A percentile compares a stretch with the other conserved stretches of the same genome.
Evolutionary conservation across 192 early-diverging fungal species (phyloP).

Genomic region (Backusella liffmaniae): DNA sequence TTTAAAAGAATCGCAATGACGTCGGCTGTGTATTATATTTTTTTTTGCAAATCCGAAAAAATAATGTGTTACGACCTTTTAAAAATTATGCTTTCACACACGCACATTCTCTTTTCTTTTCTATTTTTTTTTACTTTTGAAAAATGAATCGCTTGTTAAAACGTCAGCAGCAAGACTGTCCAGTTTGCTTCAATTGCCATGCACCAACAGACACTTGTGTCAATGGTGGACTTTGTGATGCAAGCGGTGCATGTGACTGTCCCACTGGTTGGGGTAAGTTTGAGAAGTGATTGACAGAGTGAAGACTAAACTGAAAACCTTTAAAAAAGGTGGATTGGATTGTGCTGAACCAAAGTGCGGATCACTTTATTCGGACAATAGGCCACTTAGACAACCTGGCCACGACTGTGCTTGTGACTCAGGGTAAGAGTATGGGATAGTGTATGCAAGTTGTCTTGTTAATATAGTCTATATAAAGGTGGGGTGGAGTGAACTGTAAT

Average conservation of each 20-base stretch:
- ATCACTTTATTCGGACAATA: conserved; percentile 21
- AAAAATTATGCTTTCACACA: conserved; percentile 5
- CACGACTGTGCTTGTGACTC: conserved; percentile 27
- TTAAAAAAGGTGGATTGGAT: conserved; percentile 27
- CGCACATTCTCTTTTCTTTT: not conserved
- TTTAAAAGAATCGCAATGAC: not conserved
- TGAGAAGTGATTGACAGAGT: not conserved
- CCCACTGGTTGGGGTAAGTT: conserved; percentile 55
- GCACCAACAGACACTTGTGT: conserved; percentile 23
- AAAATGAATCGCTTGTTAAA: not conserved
- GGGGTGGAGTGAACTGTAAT: conserved; percentile 93
- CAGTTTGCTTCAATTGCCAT: conserved; percentile 37
- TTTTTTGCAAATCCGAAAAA: not conserved
- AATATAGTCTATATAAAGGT: conserved; percentile 28
- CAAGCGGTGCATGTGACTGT: conserved; percentile 63
- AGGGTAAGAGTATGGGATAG: conserved; percentile 26
- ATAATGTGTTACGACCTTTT: not conserved
- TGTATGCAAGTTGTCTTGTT: not conserved
- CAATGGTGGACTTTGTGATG: conserved; percentile 44
- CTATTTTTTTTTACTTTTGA: too few relatives aligned
- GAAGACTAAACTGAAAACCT: not conserved
- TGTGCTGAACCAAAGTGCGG: conserved; percentile 32
- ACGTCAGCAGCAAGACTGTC: conserved; percentile 42
- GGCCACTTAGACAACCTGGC: conserved; percentile 18
- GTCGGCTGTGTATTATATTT: not conserved